Conservation (phyloP, 257 asterid species). For the Nicotiana paniculata region DNA sequence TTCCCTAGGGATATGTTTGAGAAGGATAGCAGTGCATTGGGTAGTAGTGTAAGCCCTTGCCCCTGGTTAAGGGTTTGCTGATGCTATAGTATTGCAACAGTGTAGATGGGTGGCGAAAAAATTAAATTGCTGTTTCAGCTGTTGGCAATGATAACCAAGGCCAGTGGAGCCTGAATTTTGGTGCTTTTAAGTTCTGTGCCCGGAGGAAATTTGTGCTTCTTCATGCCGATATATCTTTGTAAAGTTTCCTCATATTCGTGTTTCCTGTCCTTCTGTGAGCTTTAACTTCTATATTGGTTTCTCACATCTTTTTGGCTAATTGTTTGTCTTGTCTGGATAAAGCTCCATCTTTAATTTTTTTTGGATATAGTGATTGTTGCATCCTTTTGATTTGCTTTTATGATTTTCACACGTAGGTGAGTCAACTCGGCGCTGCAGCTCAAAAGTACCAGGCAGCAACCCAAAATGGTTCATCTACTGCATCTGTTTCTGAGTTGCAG, state of each 20-base stretch:
- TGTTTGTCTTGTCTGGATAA: not conserved
- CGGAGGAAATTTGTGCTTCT: no score
- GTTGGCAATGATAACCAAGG: no score
- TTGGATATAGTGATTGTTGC: not conserved
- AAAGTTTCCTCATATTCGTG: not conserved
- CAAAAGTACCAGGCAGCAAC: slow-evolving; percentile 93
- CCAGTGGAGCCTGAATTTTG: no score
- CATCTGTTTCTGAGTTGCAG: slow-evolving; percentile 79
- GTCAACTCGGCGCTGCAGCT: slow-evolving; percentile 95
- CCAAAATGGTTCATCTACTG: slow-evolving; percentile 57
- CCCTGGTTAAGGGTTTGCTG: no score
- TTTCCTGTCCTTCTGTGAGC: not conserved
- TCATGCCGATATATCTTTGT: not conserved
- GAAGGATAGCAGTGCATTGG: no score
- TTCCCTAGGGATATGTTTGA: no score
- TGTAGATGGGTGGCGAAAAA: no score
- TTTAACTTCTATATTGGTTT: not conserved
- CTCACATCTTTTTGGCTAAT: not conserved
- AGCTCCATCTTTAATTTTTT: not conserved
- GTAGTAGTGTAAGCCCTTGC: no score
- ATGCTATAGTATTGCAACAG: no score
- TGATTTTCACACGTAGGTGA: slow-evolving; percentile 43
- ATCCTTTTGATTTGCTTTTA: not conserved
- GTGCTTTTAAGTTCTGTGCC: no score
- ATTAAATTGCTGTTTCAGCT: no score